Conservation (phyloP, 768 basidiomycete genomes). For the Xerocomus brunneocitrinus region DNA sequence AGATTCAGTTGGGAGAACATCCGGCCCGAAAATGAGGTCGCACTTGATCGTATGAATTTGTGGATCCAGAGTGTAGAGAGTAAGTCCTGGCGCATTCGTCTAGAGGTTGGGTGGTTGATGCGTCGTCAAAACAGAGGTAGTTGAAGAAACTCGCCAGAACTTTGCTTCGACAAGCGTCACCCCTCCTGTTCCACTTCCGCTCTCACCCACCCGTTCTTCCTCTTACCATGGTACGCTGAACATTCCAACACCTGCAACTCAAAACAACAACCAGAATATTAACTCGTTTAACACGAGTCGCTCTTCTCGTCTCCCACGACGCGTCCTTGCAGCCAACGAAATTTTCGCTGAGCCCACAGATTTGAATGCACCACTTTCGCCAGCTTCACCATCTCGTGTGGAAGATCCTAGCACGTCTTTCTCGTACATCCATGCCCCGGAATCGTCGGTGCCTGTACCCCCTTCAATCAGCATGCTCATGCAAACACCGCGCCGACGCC, state of each 20-base stretch:
- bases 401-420: conserved; percentile 21
- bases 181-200: conserved; percentile 58
- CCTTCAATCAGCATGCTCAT: conserved; percentile 18
- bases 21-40: conserved; percentile 28
- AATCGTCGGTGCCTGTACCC: conserved; percentile 18
- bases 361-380: conserved; percentile 19
- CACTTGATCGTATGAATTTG: conserved; percentile 63
- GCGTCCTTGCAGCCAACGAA: conserved; percentile 60
- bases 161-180: conserved; percentile 53
- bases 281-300: conserved; percentile 11
- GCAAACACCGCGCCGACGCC: conserved; percentile 37
- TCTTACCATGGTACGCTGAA: conserved; percentile 35
- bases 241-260: conserved; percentile 23
- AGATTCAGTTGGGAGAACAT: conserved; percentile 34
- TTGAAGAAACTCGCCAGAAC: conserved; percentile 73
- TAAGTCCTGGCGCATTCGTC: conserved; percentile 35
- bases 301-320: conserved; percentile 54
- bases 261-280: conserved; percentile 4
- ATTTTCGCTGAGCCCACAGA: conserved; percentile 49
- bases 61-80: conserved; percentile 86
- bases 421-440: conserved; percentile 18
- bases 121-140: conserved; percentile 52
- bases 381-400: conserved; percentile 6
- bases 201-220: conserved; percentile 49
- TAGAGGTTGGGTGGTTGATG: background rate